Evolutionary conservation across 176 grass and related monocot species (phyloP).

Genomic region (Musa schizocarpa): DNA sequence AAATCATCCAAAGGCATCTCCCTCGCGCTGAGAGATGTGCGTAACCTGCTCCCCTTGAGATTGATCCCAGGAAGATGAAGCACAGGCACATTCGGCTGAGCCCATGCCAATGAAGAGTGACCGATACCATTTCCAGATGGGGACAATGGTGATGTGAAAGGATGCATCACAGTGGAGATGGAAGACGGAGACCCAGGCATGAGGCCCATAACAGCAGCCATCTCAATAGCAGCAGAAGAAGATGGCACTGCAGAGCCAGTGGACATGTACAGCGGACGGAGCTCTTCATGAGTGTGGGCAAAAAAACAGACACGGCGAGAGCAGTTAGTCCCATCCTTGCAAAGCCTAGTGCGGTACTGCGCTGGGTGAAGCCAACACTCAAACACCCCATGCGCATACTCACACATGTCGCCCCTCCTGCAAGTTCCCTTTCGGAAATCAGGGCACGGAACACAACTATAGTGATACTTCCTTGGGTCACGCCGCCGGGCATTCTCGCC

Average conservation of each 20-base stretch:
- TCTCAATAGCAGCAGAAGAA: slow-evolving; percentile 41
- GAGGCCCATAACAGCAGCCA: slow-evolving; percentile 47
- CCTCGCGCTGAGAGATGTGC: slow-evolving; percentile 60
- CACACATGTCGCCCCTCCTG: slow-evolving; percentile 67
- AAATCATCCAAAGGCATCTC: slow-evolving; percentile 37
- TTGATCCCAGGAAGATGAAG: slow-evolving; percentile 62
- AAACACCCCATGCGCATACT: slow-evolving; percentile 87
- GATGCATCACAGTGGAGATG: slow-evolving; percentile 23
- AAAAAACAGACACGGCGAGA: slow-evolving; percentile 77
- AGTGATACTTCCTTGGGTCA: slow-evolving; percentile 87
- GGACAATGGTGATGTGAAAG: slow-evolving; percentile 44
- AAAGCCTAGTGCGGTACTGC: slow-evolving; percentile 64
- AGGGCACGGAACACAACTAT: slow-evolving; percentile 76
- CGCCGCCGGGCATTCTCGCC: slow-evolving; percentile 96
- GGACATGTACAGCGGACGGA: slow-evolving; percentile 73
- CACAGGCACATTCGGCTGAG: slow-evolving; percentile 48
- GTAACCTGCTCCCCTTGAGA: slow-evolving; percentile 69
- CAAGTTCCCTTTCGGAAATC: slow-evolving; percentile 86
- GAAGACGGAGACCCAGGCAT: slow-evolving; percentile 34
- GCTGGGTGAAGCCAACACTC: slow-evolving; percentile 90
- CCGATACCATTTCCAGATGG: slow-evolving; percentile 32
- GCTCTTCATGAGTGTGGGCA: slow-evolving; percentile 78
- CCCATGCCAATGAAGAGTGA: slow-evolving; percentile 21
- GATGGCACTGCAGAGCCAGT: slow-evolving; percentile 62
- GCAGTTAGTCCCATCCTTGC: slow-evolving; percentile 59